These are phyloP conservation scores for Sporothrix protearum DNA, from an alignment of 2,329 filamentous ascomycete genomes.

Conservation along the genomic window DNA sequence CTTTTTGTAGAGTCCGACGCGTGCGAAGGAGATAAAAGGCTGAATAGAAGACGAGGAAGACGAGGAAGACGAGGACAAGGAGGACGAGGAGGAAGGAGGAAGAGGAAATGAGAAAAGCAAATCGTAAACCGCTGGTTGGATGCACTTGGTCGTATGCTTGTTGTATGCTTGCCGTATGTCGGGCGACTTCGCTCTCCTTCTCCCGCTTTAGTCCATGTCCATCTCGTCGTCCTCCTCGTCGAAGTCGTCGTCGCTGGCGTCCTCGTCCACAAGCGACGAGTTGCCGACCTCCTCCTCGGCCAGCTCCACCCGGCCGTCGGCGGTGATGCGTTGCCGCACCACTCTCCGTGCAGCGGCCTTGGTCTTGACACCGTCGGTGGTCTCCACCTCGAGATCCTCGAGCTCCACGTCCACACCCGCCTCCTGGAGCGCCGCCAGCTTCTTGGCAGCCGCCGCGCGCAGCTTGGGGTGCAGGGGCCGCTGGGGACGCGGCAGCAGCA, in stretches of 20 bases:
- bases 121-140: background rate
- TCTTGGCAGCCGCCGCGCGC: conserved; percentile 40
- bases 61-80: background rate
- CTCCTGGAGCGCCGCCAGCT: conserved; percentile 24
- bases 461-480: conserved; percentile 43
- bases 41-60: background rate
- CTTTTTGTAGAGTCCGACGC: background rate
- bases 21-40: conserved; percentile 7
- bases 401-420: conserved; percentile 59
- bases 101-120: background rate
- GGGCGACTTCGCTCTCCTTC: background rate
- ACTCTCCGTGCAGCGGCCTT: conserved; percentile 37
- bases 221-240: conserved; percentile 25
- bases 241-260: conserved; percentile 29
- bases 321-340: conserved; percentile 37
- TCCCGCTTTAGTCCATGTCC: conserved; percentile 23
- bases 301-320: conserved; percentile 41
- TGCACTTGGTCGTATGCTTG: background rate
- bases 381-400: conserved; percentile 34
- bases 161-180: background rate
- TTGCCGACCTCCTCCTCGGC: conserved; percentile 30
- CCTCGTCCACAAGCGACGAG: conserved; percentile 28
- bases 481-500: conserved; percentile 65
- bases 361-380: conserved; percentile 32
- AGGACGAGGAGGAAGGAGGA: background rate